Evolutionary conservation across 2,329 filamentous ascomycete species (phyloP).

Genomic region (Pseudocercospora crystallina): DNA sequence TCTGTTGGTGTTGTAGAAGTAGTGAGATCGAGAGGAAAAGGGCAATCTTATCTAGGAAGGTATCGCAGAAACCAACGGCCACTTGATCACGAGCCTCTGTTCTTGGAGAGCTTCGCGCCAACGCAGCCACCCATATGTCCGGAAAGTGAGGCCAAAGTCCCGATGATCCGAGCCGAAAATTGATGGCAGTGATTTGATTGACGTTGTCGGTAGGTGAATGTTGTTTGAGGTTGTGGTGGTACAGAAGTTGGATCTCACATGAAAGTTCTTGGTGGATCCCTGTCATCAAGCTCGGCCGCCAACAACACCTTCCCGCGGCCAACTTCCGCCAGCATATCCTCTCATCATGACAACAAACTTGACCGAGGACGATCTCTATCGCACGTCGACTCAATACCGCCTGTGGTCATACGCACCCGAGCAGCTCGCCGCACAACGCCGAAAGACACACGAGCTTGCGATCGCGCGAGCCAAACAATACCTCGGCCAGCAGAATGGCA

Average conservation of each 20-base stretch:
- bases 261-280: too few relatives aligned
- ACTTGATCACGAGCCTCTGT: not conserved
- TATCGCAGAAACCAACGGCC: not conserved
- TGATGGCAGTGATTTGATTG: too few relatives aligned
- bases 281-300: slow-evolving; percentile 1
- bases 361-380: slow-evolving; percentile 89
- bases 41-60: not conserved
- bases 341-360: slow-evolving; percentile 38
- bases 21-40: not conserved
- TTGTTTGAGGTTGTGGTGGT: too few relatives aligned
- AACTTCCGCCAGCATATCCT: slow-evolving; percentile 2
- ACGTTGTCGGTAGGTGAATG: too few relatives aligned
- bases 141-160: too few relatives aligned
- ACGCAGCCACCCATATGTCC: too few relatives aligned
- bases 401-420: slow-evolving; percentile 87
- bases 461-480: slow-evolving; percentile 64
- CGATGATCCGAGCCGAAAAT: too few relatives aligned
- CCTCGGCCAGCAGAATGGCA: slow-evolving; percentile 33
- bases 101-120: too few relatives aligned
- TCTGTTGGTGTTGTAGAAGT: slow-evolving; percentile 1
- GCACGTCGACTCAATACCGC: slow-evolving; percentile 83
- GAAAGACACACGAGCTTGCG: slow-evolving; percentile 77
- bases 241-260: too few relatives aligned
- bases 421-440: slow-evolving; percentile 69
- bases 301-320: not conserved